These are phyloP conservation scores for Geranium brycei DNA, from an alignment of 345 rosid genomes.

Conservation along the genomic window DNA sequence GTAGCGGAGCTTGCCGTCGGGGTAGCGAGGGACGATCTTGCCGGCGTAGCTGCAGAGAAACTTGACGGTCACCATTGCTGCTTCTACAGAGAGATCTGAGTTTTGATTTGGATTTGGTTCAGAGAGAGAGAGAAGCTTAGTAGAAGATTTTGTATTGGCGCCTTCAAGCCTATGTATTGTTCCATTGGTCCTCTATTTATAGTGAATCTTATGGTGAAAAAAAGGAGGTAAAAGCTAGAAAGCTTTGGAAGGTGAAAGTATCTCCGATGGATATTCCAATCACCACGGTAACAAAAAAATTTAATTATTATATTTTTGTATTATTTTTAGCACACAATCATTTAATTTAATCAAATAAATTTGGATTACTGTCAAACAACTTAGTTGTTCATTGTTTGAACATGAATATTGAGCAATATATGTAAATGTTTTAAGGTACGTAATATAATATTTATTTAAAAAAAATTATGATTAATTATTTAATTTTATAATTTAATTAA, in stretches of 20 bases:
- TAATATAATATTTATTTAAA: too few species aligned
- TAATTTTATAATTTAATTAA: too few species aligned
- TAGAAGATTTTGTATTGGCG: background rate
- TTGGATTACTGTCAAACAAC: too few species aligned
- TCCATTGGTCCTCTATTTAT: background rate
- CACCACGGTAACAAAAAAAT: background rate
- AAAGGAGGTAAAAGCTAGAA: background rate
- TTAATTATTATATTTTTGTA: too few species aligned
- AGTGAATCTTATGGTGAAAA: background rate
- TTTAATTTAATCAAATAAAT: too few species aligned
- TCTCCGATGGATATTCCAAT: background rate
- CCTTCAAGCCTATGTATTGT: background rate
- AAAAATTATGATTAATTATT: too few species aligned
- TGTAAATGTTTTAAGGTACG: too few species aligned
- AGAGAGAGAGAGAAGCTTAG: background rate
- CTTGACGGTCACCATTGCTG: conserved; percentile 1
- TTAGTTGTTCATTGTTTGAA: too few species aligned
- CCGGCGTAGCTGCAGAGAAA: conserved; percentile 8
- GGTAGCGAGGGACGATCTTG: conserved; percentile 5
- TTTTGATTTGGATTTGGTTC: background rate
- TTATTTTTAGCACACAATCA: too few species aligned
- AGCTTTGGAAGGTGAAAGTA: background rate
- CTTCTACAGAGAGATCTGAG: background rate
- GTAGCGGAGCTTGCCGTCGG: conserved; percentile 60
- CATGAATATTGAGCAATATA: too few species aligned